Percentiles rank a stretch among this genome's conserved stretches.
Evolutionary conservation across 148 eudicot genomes (phyloP).

Genomic region (Cornus controversa): DNA sequence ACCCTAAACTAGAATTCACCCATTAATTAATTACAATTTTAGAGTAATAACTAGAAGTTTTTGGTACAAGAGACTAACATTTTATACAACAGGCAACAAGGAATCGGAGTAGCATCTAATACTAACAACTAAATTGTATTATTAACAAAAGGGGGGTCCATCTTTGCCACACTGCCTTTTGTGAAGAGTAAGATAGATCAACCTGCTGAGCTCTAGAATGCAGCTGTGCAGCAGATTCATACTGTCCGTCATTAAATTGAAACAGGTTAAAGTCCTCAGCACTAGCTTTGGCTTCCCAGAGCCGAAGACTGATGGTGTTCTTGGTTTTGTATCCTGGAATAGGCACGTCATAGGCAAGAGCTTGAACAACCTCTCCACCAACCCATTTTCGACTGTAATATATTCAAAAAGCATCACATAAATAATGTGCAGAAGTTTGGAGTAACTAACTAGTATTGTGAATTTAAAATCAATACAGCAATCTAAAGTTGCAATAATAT

Average conservation of each 20-base stretch:
- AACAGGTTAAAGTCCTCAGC: conserved; percentile 78
- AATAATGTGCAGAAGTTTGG: neutral
- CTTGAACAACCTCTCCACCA: conserved; percentile 89
- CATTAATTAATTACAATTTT: neutral
- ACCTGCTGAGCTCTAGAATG: conserved; percentile 95
- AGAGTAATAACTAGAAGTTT: neutral
- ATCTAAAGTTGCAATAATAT: neutral
- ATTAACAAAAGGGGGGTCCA: neutral
- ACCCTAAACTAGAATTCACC: neutral
- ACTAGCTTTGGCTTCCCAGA: conserved; percentile 98
- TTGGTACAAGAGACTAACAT: neutral
- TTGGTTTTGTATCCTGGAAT: conserved; percentile 97
- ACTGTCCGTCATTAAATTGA: conserved; percentile 91
- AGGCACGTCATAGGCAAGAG: conserved; percentile 96
- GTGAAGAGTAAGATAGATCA: conserved; percentile 8
- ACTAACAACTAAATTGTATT: neutral
- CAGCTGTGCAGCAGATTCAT: conserved; percentile 82
- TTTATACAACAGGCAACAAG: neutral
- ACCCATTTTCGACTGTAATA: conserved; percentile 80
- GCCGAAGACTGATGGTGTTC: conserved; percentile 94
- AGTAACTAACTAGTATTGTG: neutral
- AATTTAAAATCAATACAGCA: neutral
- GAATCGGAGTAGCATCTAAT: neutral
- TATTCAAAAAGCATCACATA: conserved; percentile 8
- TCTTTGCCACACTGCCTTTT: neutral